phyloP scores from a whole-genome alignment of 345 rosid species.

The Leavenworthia alabamica region DNA sequence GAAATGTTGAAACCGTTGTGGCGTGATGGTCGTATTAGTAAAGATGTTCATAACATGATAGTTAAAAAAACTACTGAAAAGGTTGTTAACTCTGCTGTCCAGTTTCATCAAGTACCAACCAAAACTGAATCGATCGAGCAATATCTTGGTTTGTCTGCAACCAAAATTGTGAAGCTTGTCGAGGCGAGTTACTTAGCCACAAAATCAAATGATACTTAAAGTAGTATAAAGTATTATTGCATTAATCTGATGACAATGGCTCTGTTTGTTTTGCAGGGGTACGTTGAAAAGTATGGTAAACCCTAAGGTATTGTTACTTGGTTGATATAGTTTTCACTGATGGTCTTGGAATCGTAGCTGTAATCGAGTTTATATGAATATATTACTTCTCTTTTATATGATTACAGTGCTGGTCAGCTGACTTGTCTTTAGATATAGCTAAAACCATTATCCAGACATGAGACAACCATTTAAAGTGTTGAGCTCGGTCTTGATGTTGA shows the following conservation, averaged over 20 bases:
- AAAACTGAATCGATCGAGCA: slow-evolving; percentile 44
- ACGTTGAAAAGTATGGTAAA: slow-evolving; percentile 56
- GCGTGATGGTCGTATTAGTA: slow-evolving; percentile 76
- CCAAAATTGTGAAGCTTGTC: slow-evolving; percentile 67
- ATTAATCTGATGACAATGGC: slow-evolving; percentile 18
- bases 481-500: too few species aligned
- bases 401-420: too few species aligned
- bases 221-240: too few species aligned
- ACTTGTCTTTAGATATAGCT: too few species aligned
- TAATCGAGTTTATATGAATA: too few species aligned
- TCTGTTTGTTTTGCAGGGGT: slow-evolving; percentile 62
- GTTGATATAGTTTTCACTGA: too few species aligned
- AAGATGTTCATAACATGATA: slow-evolving; percentile 69
- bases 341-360: too few species aligned
- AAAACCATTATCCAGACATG: too few species aligned
- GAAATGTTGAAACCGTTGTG: slow-evolving; percentile 75
- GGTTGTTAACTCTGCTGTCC: slow-evolving; percentile 51
- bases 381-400: too few species aligned
- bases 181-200: slow-evolving; percentile 67
- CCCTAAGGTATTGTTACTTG: too few species aligned
- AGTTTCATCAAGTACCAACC: slow-evolving; percentile 54
- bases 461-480: too few species aligned
- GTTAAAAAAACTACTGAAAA: slow-evolving; percentile 73
- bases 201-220: background rate
- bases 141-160: slow-evolving; percentile 48